A percentile compares a stretch with the other conserved stretches of the same genome.
Conservation (phyloP, 441 rosid genomes). For the Populus tomentosa region DNA sequence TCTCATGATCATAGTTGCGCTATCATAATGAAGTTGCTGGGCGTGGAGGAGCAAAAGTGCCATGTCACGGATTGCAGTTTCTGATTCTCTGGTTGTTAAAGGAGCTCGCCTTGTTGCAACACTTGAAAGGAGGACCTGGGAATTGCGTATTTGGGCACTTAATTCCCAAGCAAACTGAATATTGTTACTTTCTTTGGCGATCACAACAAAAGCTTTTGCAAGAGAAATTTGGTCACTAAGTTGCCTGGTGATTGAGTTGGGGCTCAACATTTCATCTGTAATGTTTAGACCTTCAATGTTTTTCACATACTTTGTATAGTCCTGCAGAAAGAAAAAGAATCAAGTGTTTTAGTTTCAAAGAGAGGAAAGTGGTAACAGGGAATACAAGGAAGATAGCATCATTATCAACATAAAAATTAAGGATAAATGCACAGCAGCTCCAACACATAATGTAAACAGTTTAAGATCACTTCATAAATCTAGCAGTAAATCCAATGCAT, state of each 20-base stretch:
- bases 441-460: not conserved
- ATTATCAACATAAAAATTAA: not conserved
- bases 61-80: constrained; percentile 76
- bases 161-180: constrained; percentile 98
- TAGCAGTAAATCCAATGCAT: not conserved
- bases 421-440: not conserved
- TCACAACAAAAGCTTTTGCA: constrained; percentile 91
- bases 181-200: constrained; percentile 96
- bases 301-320: constrained; percentile 48
- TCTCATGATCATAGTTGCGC: constrained; percentile 97
- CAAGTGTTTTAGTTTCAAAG: constrained; percentile 1
- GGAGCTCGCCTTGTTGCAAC: constrained; percentile 81
- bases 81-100: constrained; percentile 67
- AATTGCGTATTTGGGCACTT: constrained; percentile 94
- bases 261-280: constrained; percentile 80
- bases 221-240: constrained; percentile 86
- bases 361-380: not conserved
- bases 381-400: not conserved
- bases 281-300: constrained; percentile 66
- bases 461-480: not conserved
- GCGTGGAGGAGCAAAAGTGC: constrained; percentile 90
- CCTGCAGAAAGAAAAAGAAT: constrained; percentile 32
- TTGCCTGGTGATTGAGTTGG: constrained; percentile 79
- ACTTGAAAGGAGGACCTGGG: constrained; percentile 73
- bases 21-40: constrained; percentile 88